Percentiles rank a stretch among this genome's conserved stretches.
These are phyloP conservation scores for Arthrobotrys megalospora DNA, from an alignment of 2,329 filamentous ascomycete genomes.

Conservation along the genomic window DNA sequence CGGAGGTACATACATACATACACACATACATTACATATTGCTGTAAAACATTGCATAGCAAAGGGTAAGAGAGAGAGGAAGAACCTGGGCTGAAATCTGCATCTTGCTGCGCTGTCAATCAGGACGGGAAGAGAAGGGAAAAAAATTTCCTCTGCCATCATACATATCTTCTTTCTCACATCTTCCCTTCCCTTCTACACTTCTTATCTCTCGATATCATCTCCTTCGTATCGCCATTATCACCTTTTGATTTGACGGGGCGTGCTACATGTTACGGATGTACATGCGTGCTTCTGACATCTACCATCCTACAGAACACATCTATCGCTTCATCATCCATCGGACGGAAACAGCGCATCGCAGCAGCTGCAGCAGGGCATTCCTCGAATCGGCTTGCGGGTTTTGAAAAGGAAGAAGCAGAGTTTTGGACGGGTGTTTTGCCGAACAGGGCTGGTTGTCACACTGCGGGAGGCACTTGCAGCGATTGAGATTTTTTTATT, in stretches of 20 bases:
- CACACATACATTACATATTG: constrained; percentile 30
- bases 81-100: constrained; percentile 59
- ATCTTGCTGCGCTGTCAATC: constrained; percentile 61
- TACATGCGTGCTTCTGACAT: constrained; percentile 20
- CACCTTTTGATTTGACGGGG: constrained; percentile 9
- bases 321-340: constrained; percentile 48
- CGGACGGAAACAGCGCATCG: constrained; percentile 56
- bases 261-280: constrained; percentile 26
- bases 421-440: constrained; percentile 43
- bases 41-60: constrained; percentile 56
- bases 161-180: constrained; percentile 9
- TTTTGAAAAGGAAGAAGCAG: constrained; percentile 34
- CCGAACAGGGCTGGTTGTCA: constrained; percentile 50
- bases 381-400: constrained; percentile 37
- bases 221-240: constrained; percentile 8
- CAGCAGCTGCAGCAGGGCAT: constrained; percentile 40
- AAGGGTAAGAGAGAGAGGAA: constrained; percentile 30
- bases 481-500: constrained; percentile 23
- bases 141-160: constrained; percentile 44
- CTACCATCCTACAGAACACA: constrained; percentile 33
- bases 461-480: constrained; percentile 33
- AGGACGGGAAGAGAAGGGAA: constrained; percentile 31
- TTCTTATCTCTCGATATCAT: constrained; percentile 43
- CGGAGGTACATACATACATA: constrained; percentile 37
- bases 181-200: constrained; percentile 4